These are phyloP conservation scores for Colletotrichum camelliae DNA, from an alignment of 2,329 filamentous ascomycete genomes.

Conservation along the genomic window DNA sequence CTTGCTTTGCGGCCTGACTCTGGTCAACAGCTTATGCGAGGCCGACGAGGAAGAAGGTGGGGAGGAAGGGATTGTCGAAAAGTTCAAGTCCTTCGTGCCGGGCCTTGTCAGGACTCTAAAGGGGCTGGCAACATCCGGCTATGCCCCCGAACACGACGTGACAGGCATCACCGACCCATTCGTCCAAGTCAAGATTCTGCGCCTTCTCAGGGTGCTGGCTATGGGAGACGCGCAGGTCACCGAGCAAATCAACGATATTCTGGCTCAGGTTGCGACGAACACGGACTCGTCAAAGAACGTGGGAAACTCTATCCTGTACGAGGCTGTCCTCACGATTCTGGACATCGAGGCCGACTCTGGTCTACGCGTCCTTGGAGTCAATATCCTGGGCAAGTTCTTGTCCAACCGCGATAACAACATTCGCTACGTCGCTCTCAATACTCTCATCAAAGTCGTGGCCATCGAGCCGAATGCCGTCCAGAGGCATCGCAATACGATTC, in stretches of 20 bases:
- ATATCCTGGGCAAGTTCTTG: slow-evolving; percentile 97
- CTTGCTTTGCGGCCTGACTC: slow-evolving; percentile 86
- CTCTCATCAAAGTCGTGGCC: slow-evolving; percentile 95
- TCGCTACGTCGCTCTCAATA: slow-evolving; percentile 96
- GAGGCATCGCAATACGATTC: slow-evolving; percentile 93
- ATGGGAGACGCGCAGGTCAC: slow-evolving; percentile 86
- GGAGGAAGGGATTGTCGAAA: slow-evolving; percentile 88
- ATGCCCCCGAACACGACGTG: slow-evolving; percentile 97
- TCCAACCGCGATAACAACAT: slow-evolving; percentile 99
- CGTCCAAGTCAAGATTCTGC: slow-evolving; percentile 93
- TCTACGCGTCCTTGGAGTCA: slow-evolving; percentile 91
- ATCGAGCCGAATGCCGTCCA: slow-evolving; percentile 98
- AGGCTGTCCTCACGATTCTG: slow-evolving; percentile 94
- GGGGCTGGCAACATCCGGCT: slow-evolving; percentile 90
- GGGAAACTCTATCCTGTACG: slow-evolving; percentile 96
- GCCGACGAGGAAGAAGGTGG: slow-evolving; percentile 91
- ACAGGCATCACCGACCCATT: slow-evolving; percentile 98
- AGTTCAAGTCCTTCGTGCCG: slow-evolving; percentile 86
- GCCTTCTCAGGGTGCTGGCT: slow-evolving; percentile 83
- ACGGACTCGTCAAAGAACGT: slow-evolving; percentile 99
- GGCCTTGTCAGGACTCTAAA: slow-evolving; percentile 90
- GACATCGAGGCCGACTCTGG: slow-evolving; percentile 98
- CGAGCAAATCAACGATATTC: slow-evolving; percentile 97
- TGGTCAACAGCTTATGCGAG: slow-evolving; percentile 92
- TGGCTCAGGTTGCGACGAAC: slow-evolving; percentile 97